A percentile compares a stretch with the other conserved stretches of the same genome.
Evolutionary conservation across 192 early-diverging fungal genomes (phyloP).

Genomic region (Spizellomyces punctatus): DNA sequence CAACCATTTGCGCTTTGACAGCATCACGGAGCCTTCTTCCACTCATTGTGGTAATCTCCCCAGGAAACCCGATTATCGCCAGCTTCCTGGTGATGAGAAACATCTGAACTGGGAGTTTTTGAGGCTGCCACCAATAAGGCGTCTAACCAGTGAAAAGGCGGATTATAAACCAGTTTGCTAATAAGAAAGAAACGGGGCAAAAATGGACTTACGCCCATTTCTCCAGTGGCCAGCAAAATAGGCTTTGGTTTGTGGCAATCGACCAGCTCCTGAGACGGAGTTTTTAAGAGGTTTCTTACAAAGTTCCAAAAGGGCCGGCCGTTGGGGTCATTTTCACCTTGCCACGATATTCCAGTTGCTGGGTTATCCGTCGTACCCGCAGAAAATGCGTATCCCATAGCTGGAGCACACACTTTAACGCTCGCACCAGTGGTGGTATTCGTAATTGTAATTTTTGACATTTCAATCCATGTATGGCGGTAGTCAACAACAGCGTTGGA

Average conservation of each 20-base stretch:
- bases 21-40: slow-evolving; percentile 50
- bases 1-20: slow-evolving; percentile 38
- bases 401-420: slow-evolving; percentile 31
- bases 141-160: neutral
- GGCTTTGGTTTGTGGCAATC: slow-evolving; percentile 60
- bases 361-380: slow-evolving; percentile 59
- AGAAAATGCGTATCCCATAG: slow-evolving; percentile 54
- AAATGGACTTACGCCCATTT: slow-evolving; percentile 32
- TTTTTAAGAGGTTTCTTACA: slow-evolving; percentile 20
- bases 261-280: slow-evolving; percentile 35
- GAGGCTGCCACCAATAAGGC: slow-evolving; percentile 56
- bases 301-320: slow-evolving; percentile 19
- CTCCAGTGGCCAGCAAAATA: slow-evolving; percentile 61
- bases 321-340: slow-evolving; percentile 36
- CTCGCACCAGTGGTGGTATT: neutral
- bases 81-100: slow-evolving; percentile 46
- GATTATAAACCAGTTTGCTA: neutral
- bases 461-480: slow-evolving; percentile 49
- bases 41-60: slow-evolving; percentile 68
- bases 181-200: slow-evolving; percentile 2
- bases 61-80: slow-evolving; percentile 55
- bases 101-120: slow-evolving; percentile 54
- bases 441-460: slow-evolving; percentile 31
- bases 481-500: slow-evolving; percentile 30
- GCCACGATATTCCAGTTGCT: slow-evolving; percentile 20